Percentiles rank a stretch among this genome's conserved stretches.
Evolutionary conservation across 371 early-diverging fungal genomes (phyloP).

Genomic region (Phascolomyces articulosus): DNA sequence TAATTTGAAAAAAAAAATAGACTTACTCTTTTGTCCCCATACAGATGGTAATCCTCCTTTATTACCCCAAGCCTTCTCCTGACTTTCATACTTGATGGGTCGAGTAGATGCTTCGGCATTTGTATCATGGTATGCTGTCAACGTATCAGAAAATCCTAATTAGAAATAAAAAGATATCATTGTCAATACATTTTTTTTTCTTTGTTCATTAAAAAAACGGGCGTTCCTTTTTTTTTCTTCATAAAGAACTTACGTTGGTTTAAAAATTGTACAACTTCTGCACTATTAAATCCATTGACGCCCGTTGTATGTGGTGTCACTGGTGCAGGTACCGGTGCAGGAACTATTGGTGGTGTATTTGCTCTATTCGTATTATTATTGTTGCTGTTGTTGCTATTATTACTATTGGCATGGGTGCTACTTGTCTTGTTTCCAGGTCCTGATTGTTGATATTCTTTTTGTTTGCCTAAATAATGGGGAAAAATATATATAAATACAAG

Average conservation of each 20-base stretch:
- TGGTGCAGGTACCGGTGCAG: conserved; percentile 9
- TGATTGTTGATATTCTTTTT: conserved; percentile 6
- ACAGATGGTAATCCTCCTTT: conserved; percentile 24
- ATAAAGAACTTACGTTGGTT: conserved; percentile 27
- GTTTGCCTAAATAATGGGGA: conserved; percentile 9
- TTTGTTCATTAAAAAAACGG: no score
- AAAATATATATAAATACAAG: background rate
- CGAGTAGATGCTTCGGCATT: conserved; percentile 19
- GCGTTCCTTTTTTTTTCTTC: no score
- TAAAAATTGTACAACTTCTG: conserved; percentile 25
- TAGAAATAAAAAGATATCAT: background rate
- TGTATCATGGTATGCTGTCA: conserved; percentile 22
- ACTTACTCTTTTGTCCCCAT: conserved; percentile 34
- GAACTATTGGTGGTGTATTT: conserved; percentile 15
- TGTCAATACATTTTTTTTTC: no score
- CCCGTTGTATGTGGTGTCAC: conserved; percentile 8
- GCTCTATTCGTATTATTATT: conserved; percentile 11
- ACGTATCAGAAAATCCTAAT: conserved; percentile 23
- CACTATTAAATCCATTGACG: conserved; percentile 29
- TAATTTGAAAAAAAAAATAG: background rate
- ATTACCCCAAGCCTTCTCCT: conserved; percentile 34
- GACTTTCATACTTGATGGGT: conserved; percentile 32
- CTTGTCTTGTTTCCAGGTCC: conserved; percentile 4
- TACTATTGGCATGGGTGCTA: background rate
- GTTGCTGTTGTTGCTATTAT: conserved; percentile 5